Percentiles rank a stretch among this genome's conserved stretches.
phyloP scores from a whole-genome alignment of 139 green algal species.

The Nannochloris sp. region DNA sequence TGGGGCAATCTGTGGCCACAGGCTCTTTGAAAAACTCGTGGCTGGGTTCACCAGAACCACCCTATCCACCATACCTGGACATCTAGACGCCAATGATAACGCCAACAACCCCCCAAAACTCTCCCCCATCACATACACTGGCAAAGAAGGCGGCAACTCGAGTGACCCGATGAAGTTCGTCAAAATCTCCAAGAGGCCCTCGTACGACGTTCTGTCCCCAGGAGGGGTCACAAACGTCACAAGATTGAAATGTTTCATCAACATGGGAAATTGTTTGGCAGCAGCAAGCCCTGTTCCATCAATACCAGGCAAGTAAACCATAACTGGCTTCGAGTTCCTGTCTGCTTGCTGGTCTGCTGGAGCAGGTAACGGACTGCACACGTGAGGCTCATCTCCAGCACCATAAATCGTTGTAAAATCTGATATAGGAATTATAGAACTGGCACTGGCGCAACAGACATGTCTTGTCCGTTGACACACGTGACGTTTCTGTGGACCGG shows the following conservation, averaged over 20 bases:
- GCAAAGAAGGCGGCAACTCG: constrained; percentile 29
- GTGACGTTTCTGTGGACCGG: too few species aligned
- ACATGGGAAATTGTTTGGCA: constrained; percentile 59
- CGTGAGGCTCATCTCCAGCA: neutral
- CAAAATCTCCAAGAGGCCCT: constrained; percentile 37
- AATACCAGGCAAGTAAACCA: constrained; percentile 74
- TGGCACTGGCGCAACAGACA: too few species aligned
- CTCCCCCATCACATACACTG: constrained; percentile 83
- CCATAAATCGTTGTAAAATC: neutral
- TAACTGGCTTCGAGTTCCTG: constrained; percentile 29
- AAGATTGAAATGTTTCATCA: constrained; percentile 65
- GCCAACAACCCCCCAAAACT: constrained; percentile 76
- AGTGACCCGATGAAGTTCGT: constrained; percentile 13
- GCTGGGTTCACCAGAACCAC: constrained; percentile 69
- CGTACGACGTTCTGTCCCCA: constrained; percentile 60
- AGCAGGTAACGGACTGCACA: neutral
- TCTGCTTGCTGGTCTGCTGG: neutral
- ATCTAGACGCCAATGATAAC: constrained; percentile 47
- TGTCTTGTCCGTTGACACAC: too few species aligned
- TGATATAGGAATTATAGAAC: neutral
- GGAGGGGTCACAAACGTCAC: constrained; percentile 45
- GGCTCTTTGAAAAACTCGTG: constrained; percentile 55
- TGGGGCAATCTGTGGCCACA: constrained; percentile 63
- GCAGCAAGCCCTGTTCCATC: constrained; percentile 70
- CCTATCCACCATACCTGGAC: constrained; percentile 7